Base-by-base conservation (phyloP, 208 protist species). In the Trypanosomatidae sp. region DNA sequence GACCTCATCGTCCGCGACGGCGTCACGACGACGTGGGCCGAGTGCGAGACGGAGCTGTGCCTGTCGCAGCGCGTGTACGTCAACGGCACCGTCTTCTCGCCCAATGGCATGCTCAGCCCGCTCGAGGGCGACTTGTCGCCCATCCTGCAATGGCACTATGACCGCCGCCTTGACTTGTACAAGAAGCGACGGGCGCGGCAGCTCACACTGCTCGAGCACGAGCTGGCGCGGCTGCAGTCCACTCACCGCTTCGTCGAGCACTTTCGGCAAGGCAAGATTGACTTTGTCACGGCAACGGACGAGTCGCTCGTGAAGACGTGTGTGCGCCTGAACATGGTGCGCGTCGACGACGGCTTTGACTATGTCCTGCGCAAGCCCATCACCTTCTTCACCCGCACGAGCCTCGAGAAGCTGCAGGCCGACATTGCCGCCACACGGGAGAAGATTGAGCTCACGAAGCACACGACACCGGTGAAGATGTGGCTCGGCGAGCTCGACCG, bases 81-180 rank as follows among this genome's bases (percentile, higher is more conserved):
- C 33, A 90, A 93, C 61, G 85, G 71, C 43, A 88, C 80, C 10
- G 80, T 88, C 51, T 90, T 90, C 49, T 87, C 76, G 0, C 79
- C 84, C 0, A 75, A 76, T 48, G 80, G 76, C 18, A 84, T 66
- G 22, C 73, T 93, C 18, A 68, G 65, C 15, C 85, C 80, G 19
- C 48, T 90, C 23, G 85, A 88, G 53, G 62, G 58, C 1, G 71
- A 88, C 52, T 60, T 90, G 11, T 33, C 76, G 6, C 73, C 73
- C 6, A 55, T 93, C 10, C 62, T 90, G 45, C 85, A 90, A 66
- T 90, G 85, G 85, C 85, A 93, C 58, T 93, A 90, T 52, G 85
- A 93, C 48, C 72, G 80, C 21, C 73, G 80, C n/a, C 64, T 93
- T 8, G 81, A 87, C 42, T 50, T 94, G 21, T 91, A 94, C 68